Evolutionary conservation across 768 basidiomycete genomes (phyloP).

Genomic region (Leccinum boreale): DNA sequence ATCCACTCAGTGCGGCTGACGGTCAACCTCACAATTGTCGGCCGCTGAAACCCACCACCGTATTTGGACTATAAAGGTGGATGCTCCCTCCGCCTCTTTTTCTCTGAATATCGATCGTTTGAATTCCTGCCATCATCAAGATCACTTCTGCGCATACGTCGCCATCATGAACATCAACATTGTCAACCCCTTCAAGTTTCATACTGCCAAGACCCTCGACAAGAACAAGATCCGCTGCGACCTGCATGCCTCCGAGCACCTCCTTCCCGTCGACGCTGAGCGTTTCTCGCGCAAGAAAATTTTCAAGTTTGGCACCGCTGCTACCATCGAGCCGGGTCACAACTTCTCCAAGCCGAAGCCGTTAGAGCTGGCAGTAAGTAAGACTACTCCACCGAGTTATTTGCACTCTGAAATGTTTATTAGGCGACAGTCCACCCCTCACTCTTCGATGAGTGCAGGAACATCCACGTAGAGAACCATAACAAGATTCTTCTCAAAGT

Average conservation of each 20-base stretch:
- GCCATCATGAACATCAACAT: constrained; percentile 12
- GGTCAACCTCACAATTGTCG: constrained; percentile 1
- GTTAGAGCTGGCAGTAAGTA: constrained; percentile 7
- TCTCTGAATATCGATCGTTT: constrained; percentile 1
- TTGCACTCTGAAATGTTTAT: neutral
- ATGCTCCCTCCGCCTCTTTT: neutral
- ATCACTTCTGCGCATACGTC: neutral
- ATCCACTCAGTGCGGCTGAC: constrained; percentile 9
- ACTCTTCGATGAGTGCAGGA: neutral
- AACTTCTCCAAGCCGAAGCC: neutral
- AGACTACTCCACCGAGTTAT: neutral
- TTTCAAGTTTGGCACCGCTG: constrained; percentile 7
- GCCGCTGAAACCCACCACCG: constrained; percentile 6
- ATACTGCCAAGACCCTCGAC: neutral
- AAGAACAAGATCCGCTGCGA: constrained; percentile 1
- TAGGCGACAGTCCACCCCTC: neutral
- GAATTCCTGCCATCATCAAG: neutral
- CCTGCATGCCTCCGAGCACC: neutral
- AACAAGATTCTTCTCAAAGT: constrained; percentile 10
- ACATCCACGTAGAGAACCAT: constrained; percentile 2
- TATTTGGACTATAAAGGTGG: constrained; percentile 9
- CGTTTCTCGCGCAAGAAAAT: neutral
- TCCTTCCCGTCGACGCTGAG: neutral
- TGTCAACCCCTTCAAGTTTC: constrained; percentile 14
- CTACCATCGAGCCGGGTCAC: neutral